phyloP scores from a whole-genome alignment of 305 asterid genomes.

The Fraxinus xanthoxyloides region DNA sequence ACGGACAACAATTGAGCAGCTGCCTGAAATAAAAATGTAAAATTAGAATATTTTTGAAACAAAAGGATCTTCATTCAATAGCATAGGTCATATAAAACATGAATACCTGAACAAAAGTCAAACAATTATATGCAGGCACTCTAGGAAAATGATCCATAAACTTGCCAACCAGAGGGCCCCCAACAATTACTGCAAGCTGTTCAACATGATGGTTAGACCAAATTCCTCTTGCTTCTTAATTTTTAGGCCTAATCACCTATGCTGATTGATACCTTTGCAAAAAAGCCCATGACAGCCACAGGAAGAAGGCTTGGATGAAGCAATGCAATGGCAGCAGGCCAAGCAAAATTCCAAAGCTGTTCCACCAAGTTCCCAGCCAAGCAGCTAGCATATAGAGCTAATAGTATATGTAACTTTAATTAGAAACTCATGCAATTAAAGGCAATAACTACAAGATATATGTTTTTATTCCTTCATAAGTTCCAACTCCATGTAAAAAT shows the following conservation, averaged over 20 bases:
- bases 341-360: constrained; percentile 94
- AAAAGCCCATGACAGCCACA: constrained; percentile 77
- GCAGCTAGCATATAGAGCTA: constrained; percentile 94
- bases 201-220: constrained; percentile 29
- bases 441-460: background rate
- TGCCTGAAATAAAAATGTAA: constrained; percentile 53
- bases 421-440: background rate
- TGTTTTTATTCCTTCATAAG: background rate
- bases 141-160: constrained; percentile 91
- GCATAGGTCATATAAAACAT: constrained; percentile 4
- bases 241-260: constrained; percentile 11
- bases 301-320: constrained; percentile 93
- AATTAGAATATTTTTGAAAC: background rate
- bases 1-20: constrained; percentile 84
- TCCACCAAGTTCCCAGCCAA: constrained; percentile 92
- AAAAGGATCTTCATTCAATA: constrained; percentile 21
- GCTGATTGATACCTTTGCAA: constrained; percentile 60
- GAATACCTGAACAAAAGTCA: constrained; percentile 70
- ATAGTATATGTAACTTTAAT: background rate
- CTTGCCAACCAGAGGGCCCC: constrained; percentile 91
- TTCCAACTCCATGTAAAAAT: background rate
- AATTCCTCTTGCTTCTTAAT: constrained; percentile 24
- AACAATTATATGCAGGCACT: constrained; percentile 73
- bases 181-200: constrained; percentile 86
- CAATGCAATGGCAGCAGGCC: constrained; percentile 94